These are phyloP conservation scores for Globisporangium irregulare DNA, from an alignment of 352 stramenopile species.

Conservation along the genomic window DNA sequence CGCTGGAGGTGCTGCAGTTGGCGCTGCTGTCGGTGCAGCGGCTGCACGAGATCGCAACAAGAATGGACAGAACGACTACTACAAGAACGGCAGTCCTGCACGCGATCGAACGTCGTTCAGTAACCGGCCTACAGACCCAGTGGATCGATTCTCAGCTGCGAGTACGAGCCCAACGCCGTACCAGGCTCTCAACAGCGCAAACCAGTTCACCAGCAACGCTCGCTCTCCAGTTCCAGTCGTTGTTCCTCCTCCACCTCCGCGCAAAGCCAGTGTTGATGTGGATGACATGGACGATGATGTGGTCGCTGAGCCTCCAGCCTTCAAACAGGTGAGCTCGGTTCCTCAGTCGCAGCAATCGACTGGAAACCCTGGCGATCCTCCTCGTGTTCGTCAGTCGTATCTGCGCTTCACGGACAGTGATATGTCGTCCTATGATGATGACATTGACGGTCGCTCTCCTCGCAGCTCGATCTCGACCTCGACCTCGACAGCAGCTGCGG, in stretches of 20 bases:
- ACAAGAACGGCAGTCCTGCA: constrained; percentile 5
- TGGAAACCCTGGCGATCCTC: background rate
- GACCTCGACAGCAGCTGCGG: background rate
- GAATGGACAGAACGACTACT: constrained; percentile 9
- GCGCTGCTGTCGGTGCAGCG: constrained; percentile 7
- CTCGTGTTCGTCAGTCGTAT: constrained; percentile 15
- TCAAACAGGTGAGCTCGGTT: constrained; percentile 8
- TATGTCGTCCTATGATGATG: constrained; percentile 18
- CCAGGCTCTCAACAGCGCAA: constrained; percentile 1
- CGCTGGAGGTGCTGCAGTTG: constrained; percentile 4
- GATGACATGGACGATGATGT: constrained; percentile 34
- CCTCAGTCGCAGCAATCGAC: constrained; percentile 12
- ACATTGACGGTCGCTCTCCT: constrained; percentile 19
- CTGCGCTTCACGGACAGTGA: constrained; percentile 22
- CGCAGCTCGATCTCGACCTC: constrained; percentile 2
- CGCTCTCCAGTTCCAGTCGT: constrained; percentile 4
- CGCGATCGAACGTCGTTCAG: background rate
- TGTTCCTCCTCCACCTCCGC: constrained; percentile 2
- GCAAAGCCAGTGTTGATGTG: constrained; percentile 35
- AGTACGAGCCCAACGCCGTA: constrained; percentile 8
- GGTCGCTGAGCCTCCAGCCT: constrained; percentile 21
- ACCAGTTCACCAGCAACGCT: constrained; percentile 7
- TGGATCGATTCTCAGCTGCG: constrained; percentile 7
- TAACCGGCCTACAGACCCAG: background rate
- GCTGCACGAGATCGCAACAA: constrained; percentile 9